Percentiles rank a stretch among this genome's conserved stretches.
Evolutionary conservation across 306 rosid species (phyloP).

Genomic region (Castanopsis chinensis): DNA sequence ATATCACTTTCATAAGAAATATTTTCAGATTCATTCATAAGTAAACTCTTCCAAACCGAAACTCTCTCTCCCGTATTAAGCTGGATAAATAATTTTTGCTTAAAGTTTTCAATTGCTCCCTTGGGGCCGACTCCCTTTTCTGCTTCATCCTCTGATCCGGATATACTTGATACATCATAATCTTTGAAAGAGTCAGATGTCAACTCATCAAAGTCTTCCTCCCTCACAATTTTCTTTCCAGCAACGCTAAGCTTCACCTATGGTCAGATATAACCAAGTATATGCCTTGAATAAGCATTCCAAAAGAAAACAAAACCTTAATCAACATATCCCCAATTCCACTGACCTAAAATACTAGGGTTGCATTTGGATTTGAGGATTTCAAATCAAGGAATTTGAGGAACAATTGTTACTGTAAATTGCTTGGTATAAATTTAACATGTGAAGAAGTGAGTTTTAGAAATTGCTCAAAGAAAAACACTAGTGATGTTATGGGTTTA

Average conservation of each 20-base stretch:
- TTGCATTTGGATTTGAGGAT: no score
- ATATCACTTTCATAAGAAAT: slow-evolving; percentile 38
- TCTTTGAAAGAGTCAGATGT: slow-evolving; percentile 84
- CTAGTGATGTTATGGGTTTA: no score
- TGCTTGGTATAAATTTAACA: no score
- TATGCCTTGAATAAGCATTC: not conserved
- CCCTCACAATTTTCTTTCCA: slow-evolving; percentile 83
- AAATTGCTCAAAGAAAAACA: no score
- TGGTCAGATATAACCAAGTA: slow-evolving; percentile 25
- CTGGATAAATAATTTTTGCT: slow-evolving; percentile 54
- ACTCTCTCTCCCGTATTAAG: slow-evolving; percentile 65
- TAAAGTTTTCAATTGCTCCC: slow-evolving; percentile 38
- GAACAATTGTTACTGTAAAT: no score
- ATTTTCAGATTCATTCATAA: slow-evolving; percentile 59
- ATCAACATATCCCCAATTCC: no score
- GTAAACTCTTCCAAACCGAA: slow-evolving; percentile 80
- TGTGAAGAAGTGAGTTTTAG: no score
- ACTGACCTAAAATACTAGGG: no score
- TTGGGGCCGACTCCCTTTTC: slow-evolving; percentile 41
- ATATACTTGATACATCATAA: slow-evolving; percentile 86
- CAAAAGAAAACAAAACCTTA: not conserved
- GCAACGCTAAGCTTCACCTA: slow-evolving; percentile 87
- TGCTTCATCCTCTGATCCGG: slow-evolving; percentile 86
- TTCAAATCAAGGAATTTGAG: no score
- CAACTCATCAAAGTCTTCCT: slow-evolving; percentile 87